phyloP scores from a whole-genome alignment of 2,329 filamentous ascomycete species.

The Stagonosporopsis rhizophila region DNA sequence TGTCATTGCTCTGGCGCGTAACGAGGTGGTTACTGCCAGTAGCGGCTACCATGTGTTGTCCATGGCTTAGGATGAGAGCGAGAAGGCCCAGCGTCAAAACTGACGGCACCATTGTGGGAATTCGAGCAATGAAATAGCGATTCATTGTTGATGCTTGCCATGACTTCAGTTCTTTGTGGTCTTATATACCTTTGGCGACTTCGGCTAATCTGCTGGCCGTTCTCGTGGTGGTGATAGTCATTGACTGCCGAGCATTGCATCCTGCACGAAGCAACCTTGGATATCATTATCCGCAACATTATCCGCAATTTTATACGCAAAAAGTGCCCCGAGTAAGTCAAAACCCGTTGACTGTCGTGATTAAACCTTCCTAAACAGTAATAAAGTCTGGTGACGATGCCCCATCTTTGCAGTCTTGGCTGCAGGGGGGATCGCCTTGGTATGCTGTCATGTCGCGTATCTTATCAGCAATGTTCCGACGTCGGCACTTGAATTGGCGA shows the following conservation, averaged over 20 bases:
- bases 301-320: too few species aligned
- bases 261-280: not conserved
- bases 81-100: slow-evolving; percentile 8
- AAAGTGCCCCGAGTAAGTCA: too few species aligned
- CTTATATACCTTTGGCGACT: slow-evolving; percentile 1
- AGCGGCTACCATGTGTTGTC: slow-evolving; percentile 1
- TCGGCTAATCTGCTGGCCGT: too few species aligned
- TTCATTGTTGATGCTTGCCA: not conserved
- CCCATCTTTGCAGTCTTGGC: slow-evolving; percentile 14
- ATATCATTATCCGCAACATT: not conserved
- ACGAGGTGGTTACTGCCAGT: not conserved
- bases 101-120: slow-evolving; percentile 6
- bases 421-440: slow-evolving; percentile 11
- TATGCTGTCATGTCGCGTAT: slow-evolving; percentile 5
- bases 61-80: slow-evolving; percentile 6
- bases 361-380: slow-evolving; percentile 14
- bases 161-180: rapidly evolving
- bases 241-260: not conserved
- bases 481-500: not conserved
- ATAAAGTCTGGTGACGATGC: not conserved
- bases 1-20: slow-evolving; percentile 17
- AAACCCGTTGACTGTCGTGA: too few species aligned
- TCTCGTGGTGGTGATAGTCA: too few species aligned
- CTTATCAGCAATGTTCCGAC: slow-evolving; percentile 5
- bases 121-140: slow-evolving; percentile 2